Evolutionary conservation across 1,284 basidiomycete species (phyloP).

Genomic region (Sphagnurus paluster): DNA sequence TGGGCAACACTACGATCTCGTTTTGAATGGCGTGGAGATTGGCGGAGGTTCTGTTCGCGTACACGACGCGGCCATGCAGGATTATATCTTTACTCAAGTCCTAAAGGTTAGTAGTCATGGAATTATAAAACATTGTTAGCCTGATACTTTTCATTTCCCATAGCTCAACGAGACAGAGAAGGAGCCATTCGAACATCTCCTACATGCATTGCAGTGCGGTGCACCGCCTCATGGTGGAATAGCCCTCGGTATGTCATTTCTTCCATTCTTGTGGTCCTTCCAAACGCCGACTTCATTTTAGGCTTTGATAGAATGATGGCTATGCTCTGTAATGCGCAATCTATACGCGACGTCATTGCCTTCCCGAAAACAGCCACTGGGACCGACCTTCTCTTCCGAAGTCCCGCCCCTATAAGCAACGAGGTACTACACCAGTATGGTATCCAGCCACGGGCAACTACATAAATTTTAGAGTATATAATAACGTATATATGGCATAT

Average conservation of each 20-base stretch:
- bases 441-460: constrained; percentile 37
- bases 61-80: constrained; percentile 86
- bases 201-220: constrained; percentile 84
- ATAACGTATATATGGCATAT: too few species aligned
- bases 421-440: constrained; percentile 67
- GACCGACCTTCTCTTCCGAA: constrained; percentile 87
- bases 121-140: constrained; percentile 1
- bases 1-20: constrained; percentile 96
- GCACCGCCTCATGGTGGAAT: constrained; percentile 97
- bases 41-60: constrained; percentile 93
- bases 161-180: constrained; percentile 76
- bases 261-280: constrained; percentile 6
- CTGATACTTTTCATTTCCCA: constrained; percentile 5
- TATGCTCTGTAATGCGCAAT: constrained; percentile 81
- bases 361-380: constrained; percentile 91
- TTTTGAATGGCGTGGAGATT: constrained; percentile 93
- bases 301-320: constrained; percentile 93
- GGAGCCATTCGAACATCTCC: constrained; percentile 78
- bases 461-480: constrained; percentile 20
- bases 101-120: constrained; percentile 61
- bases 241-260: constrained; percentile 66
- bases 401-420: constrained; percentile 64
- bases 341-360: constrained; percentile 94
- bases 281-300: constrained; percentile 28
- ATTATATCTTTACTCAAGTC: constrained; percentile 76